A percentile compares a stretch with the other conserved stretches of the same genome.
These are phyloP conservation scores for Arachnomyces sp. DNA, from an alignment of 2,329 filamentous ascomycete species.

Conservation along the genomic window DNA sequence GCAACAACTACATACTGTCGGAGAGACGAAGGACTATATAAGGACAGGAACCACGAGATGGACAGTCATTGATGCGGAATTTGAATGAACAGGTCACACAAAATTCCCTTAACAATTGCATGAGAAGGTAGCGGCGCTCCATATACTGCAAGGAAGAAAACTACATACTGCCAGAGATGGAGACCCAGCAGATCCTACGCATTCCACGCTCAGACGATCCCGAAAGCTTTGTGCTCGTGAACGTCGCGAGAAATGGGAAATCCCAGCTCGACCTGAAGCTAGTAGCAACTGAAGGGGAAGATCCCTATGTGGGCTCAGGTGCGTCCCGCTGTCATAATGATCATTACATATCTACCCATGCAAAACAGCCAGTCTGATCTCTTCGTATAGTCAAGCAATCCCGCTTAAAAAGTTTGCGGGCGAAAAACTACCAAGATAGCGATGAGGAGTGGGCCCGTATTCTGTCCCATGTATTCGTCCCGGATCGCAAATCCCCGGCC, in stretches of 20 bases:
- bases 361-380: conserved; percentile 14
- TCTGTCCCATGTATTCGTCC: conserved; percentile 28
- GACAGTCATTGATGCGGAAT: too few relatives aligned
- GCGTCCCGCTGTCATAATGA: conserved; percentile 9
- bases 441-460: conserved; percentile 35
- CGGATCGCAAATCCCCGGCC: conserved; percentile 13
- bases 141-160: too few relatives aligned
- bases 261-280: conserved; percentile 45
- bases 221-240: conserved; percentile 40
- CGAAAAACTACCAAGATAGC: conserved; percentile 36
- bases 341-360: conserved; percentile 3
- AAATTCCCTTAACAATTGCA: too few relatives aligned
- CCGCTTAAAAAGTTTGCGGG: conserved; percentile 29
- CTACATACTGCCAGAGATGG: conserved; percentile 4
- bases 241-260: conserved; percentile 33
- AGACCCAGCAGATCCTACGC: conserved; percentile 36
- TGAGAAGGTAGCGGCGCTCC: too few relatives aligned
- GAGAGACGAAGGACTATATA: too few relatives aligned
- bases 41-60: too few relatives aligned
- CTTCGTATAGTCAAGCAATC: conserved; percentile 27
- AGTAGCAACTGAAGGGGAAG: conserved; percentile 50
- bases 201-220: conserved; percentile 40
- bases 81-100: too few relatives aligned
- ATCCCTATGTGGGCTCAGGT: conserved; percentile 44
- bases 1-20: too few relatives aligned